Conservation (phyloP, 1,284 basidiomycete genomes). For the Boletus smithii region DNA sequence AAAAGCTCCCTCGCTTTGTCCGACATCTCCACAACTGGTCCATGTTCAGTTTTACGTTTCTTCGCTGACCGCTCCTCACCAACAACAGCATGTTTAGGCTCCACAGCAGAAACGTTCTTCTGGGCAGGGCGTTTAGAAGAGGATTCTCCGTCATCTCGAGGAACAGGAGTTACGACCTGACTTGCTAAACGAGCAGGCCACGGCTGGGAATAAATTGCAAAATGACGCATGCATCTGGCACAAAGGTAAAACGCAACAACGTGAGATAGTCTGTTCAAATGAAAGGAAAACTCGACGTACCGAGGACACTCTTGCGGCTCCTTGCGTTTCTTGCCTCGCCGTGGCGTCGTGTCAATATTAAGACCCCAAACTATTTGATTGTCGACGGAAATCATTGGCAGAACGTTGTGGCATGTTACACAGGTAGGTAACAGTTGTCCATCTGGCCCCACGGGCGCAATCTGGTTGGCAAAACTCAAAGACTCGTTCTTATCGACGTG, state of each 20-base stretch:
- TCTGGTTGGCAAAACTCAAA: slow-evolving; percentile 37
- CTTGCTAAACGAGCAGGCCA: slow-evolving; percentile 65
- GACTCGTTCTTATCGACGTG: slow-evolving; percentile 36
- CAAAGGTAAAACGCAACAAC: slow-evolving; percentile 13
- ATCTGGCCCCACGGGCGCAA: slow-evolving; percentile 48
- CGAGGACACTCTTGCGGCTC: slow-evolving; percentile 67
- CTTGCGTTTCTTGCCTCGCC: slow-evolving; percentile 52
- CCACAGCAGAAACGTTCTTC: slow-evolving; percentile 47
- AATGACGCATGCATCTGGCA: slow-evolving; percentile 69
- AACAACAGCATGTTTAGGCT: slow-evolving; percentile 51
- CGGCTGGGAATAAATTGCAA: slow-evolving; percentile 62
- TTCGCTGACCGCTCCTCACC: slow-evolving; percentile 44
- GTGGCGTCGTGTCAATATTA: slow-evolving; percentile 43
- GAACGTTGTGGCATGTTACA: slow-evolving; percentile 59
- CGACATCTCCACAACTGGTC: slow-evolving; percentile 36
- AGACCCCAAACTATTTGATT: slow-evolving; percentile 70
- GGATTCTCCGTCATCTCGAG: slow-evolving; percentile 51
- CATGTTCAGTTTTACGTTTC: slow-evolving; percentile 40
- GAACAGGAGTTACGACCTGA: slow-evolving; percentile 44
- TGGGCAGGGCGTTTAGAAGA: slow-evolving; percentile 44
- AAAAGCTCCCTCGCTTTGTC: slow-evolving; percentile 36
- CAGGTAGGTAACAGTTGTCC: slow-evolving; percentile 61
- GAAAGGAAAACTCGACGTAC: slow-evolving; percentile 40
- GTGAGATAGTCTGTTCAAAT: slow-evolving; percentile 21
- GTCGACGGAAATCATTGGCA: slow-evolving; percentile 72